These are phyloP conservation scores for Lepidium sativum DNA, from an alignment of 345 rosid species.

Conservation along the genomic window DNA sequence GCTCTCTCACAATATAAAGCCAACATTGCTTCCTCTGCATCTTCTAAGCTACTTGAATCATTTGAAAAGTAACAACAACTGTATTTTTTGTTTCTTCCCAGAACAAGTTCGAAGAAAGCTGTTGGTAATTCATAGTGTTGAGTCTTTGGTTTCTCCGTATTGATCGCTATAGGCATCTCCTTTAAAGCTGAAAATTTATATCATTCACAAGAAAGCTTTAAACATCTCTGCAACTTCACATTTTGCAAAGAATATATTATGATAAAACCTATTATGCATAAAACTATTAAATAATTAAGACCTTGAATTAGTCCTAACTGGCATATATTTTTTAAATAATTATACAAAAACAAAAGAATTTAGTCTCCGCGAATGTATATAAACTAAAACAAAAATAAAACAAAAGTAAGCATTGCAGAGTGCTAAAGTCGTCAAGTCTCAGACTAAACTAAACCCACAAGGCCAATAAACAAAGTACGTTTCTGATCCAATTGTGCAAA, in stretches of 20 bases:
- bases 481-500: not conserved
- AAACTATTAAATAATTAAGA: not conserved
- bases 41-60: constrained; percentile 49
- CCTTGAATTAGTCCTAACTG: constrained; percentile 2
- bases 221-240: not conserved
- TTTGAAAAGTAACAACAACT: constrained; percentile 73
- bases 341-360: not conserved
- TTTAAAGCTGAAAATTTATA: constrained; percentile 36
- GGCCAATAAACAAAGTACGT: not conserved
- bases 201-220: not conserved
- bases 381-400: not conserved
- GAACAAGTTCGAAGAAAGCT: constrained; percentile 76
- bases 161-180: constrained; percentile 76
- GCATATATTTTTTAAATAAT: not conserved
- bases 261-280: too few species aligned
- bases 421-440: not conserved
- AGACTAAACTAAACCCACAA: not conserved
- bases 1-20: constrained; percentile 68
- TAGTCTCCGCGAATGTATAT: not conserved
- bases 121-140: constrained; percentile 86
- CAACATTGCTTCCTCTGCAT: constrained; percentile 74
- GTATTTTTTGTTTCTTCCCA: constrained; percentile 69
- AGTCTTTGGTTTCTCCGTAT: constrained; percentile 55
- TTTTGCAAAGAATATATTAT: not conserved
- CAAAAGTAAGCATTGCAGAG: not conserved